Evolutionary conservation across 2,329 filamentous ascomycete species (phyloP).

Genomic region (Trichophyton benhamiae): DNA sequence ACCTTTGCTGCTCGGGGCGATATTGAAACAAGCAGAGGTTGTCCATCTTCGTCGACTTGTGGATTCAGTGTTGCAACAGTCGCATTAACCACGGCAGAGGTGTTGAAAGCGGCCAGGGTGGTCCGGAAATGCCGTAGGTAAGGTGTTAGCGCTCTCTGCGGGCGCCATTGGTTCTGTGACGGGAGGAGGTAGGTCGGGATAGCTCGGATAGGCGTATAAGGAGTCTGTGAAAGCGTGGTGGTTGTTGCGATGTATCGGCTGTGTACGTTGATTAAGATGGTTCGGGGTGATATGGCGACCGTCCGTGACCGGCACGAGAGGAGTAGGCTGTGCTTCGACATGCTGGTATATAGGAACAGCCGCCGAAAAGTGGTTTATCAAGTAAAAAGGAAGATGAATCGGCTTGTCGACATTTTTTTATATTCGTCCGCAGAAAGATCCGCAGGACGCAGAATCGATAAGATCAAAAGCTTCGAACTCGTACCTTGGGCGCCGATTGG

Average conservation of each 20-base stretch:
- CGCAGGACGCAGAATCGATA: not conserved
- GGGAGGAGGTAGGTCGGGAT: slow-evolving; percentile 13
- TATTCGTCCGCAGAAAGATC: not conserved
- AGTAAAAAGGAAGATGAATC: not conserved
- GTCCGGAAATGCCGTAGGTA: not conserved
- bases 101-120: slow-evolving; percentile 21
- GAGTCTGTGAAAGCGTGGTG: slow-evolving; percentile 17
- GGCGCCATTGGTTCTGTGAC: slow-evolving; percentile 6
- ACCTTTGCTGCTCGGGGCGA: slow-evolving; percentile 72
- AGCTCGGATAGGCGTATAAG: not conserved
- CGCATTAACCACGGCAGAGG: slow-evolving; percentile 22
- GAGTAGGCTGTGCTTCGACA: slow-evolving; percentile 22
- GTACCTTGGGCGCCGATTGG: not conserved
- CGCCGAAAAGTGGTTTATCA: not conserved
- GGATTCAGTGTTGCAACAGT: slow-evolving; percentile 51
- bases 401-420: not conserved
- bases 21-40: slow-evolving; percentile 72
- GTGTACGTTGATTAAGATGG: slow-evolving; percentile 7
- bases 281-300: slow-evolving; percentile 15
- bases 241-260: slow-evolving; percentile 16
- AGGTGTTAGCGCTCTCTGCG: not conserved
- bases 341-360: slow-evolving; percentile 9
- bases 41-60: slow-evolving; percentile 66
- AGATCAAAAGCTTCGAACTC: not conserved
- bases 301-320: slow-evolving; percentile 17